A percentile compares a stretch with the other conserved stretches of the same genome.
Conservation (phyloP, 2,329 filamentous ascomycete genomes). For the Ceratocystis papillata region DNA sequence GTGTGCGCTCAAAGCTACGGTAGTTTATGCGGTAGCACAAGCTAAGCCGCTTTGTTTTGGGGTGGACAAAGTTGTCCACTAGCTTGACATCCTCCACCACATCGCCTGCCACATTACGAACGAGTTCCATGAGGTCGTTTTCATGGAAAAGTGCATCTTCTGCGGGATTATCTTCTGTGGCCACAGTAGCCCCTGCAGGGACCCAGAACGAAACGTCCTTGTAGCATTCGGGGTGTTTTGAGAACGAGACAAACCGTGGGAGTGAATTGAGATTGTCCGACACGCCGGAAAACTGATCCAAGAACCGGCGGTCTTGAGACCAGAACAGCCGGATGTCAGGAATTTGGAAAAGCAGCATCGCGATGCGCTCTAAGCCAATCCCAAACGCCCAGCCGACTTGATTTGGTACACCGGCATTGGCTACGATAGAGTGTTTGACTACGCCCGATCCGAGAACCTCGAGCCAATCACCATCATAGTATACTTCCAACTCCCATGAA, state of each 20-base stretch:
- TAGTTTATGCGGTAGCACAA: slow-evolving; percentile 91
- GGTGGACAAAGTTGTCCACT: slow-evolving; percentile 79
- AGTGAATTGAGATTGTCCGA: slow-evolving; percentile 41
- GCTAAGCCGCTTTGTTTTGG: slow-evolving; percentile 71
- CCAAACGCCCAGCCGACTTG: slow-evolving; percentile 93
- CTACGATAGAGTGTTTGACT: slow-evolving; percentile 69
- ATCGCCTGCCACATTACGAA: slow-evolving; percentile 71
- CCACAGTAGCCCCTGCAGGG: slow-evolving; percentile 28
- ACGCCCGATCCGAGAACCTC: slow-evolving; percentile 92
- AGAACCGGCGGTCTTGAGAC: slow-evolving; percentile 74
- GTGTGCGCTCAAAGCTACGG: slow-evolving; percentile 77
- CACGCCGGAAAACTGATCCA: slow-evolving; percentile 67
- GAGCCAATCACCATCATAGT: slow-evolving; percentile 89
- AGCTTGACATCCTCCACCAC: slow-evolving; percentile 76
- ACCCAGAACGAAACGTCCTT: slow-evolving; percentile 97
- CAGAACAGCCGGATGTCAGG: slow-evolving; percentile 96
- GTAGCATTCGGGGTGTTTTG: slow-evolving; percentile 77
- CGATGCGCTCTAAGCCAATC: slow-evolving; percentile 83
- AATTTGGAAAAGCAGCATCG: slow-evolving; percentile 94
- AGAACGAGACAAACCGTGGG: slow-evolving; percentile 70
- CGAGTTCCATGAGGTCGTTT: slow-evolving; percentile 95
- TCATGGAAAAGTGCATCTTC: slow-evolving; percentile 61
- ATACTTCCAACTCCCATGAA: slow-evolving; percentile 91
- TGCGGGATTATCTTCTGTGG: slow-evolving; percentile 33
- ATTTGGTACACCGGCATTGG: slow-evolving; percentile 61